Evolutionary conservation across 1,284 basidiomycete species (phyloP).

Genomic region (Pascua sp.): DNA sequence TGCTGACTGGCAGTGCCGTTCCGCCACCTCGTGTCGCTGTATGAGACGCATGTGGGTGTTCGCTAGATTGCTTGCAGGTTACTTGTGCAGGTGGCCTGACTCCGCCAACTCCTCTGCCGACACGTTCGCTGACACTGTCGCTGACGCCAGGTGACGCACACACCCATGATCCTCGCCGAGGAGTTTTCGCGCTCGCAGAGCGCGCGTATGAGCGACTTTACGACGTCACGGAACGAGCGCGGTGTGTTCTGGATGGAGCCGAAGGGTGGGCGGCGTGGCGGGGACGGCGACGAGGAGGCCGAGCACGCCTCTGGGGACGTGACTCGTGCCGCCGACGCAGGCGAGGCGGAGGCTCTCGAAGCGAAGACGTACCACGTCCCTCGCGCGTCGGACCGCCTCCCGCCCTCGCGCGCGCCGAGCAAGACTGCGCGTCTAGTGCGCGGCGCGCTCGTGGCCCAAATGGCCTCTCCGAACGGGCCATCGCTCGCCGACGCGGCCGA

Average conservation of each 20-base stretch:
- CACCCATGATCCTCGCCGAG: slow-evolving; percentile 60
- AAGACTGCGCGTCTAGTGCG: slow-evolving; percentile 44
- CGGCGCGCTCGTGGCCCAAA: slow-evolving; percentile 57
- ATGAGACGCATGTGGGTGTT: slow-evolving; percentile 53
- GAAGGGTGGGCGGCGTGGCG: not conserved
- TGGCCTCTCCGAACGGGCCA: slow-evolving; percentile 55
- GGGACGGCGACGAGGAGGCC: not conserved
- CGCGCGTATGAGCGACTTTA: slow-evolving; percentile 57
- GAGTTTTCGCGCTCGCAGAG: slow-evolving; percentile 58
- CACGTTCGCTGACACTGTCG: not conserved
- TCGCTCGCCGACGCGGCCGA: slow-evolving; percentile 58
- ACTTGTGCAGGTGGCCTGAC: too few species aligned
- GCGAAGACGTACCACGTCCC: slow-evolving; percentile 24
- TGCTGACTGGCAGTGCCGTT: slow-evolving; percentile 51
- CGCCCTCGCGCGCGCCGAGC: slow-evolving; percentile 22
- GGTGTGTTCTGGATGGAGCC: slow-evolving; percentile 54
- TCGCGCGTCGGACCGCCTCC: slow-evolving; percentile 29
- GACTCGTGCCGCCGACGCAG: not conserved
- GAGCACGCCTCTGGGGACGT: slow-evolving; percentile 1
- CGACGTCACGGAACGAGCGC: slow-evolving; percentile 54
- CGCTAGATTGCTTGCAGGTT: too few species aligned
- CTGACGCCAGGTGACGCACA: slow-evolving; percentile 52
- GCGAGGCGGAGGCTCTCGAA: too few species aligned
- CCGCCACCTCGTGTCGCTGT: slow-evolving; percentile 56
- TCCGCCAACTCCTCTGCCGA: too few species aligned